phyloP scores from a whole-genome alignment of 2,329 filamentous ascomycete genomes.

The Penicillium sp. region DNA sequence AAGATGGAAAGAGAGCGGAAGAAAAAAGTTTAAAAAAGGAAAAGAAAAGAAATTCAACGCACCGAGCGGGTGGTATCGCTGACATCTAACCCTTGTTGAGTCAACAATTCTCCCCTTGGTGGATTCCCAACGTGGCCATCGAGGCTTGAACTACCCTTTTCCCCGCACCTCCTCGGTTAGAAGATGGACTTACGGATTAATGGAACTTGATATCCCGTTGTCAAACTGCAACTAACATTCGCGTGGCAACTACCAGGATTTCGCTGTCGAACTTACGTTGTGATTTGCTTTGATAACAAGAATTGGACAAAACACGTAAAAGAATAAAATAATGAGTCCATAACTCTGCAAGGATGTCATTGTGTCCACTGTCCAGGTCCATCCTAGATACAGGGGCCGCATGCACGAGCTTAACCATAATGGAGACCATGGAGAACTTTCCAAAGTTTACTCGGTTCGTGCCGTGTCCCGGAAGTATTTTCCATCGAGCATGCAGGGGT shows the following conservation, averaged over 20 bases:
- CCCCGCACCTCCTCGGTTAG: slow-evolving; percentile 2
- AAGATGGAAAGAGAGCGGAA: background rate
- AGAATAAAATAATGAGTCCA: background rate
- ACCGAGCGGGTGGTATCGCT: background rate
- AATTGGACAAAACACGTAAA: background rate
- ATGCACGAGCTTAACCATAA: slow-evolving; percentile 8
- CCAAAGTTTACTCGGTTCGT: slow-evolving; percentile 2
- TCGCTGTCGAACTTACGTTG: background rate
- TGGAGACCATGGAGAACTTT: background rate
- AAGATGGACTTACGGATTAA: background rate
- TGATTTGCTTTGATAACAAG: background rate
- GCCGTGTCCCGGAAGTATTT: slow-evolving; percentile 3
- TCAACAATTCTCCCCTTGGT: background rate
- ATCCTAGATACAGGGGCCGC: background rate
- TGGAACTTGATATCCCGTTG: background rate
- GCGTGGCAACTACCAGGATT: background rate
- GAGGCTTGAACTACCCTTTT: background rate
- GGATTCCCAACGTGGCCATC: background rate
- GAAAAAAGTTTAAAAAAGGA: background rate
- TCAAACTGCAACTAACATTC: background rate
- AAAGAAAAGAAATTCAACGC: background rate
- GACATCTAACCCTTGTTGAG: background rate
- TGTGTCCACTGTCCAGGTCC: background rate
- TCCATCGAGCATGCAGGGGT: slow-evolving; percentile 3
- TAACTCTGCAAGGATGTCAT: background rate